These are phyloP conservation scores for Raddia distichophylla DNA, from an alignment of 176 grass and related monocot species.

Conservation along the genomic window DNA sequence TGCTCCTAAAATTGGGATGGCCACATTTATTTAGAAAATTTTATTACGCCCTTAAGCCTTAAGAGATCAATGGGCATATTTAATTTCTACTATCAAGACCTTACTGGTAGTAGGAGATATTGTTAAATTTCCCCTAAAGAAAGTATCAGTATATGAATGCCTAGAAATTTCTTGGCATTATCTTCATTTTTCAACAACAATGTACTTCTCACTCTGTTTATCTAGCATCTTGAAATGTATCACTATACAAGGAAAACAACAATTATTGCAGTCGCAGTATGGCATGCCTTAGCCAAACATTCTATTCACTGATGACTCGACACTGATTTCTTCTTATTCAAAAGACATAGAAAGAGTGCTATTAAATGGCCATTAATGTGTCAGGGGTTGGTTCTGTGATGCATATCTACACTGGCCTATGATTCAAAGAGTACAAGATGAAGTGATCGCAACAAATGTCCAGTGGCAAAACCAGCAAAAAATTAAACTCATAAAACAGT, in stretches of 20 bases:
- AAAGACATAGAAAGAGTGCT: background rate
- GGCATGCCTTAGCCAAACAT: background rate
- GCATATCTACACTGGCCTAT: background rate
- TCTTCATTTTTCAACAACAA: slow-evolving; percentile 1
- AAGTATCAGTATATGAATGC: slow-evolving; percentile 5
- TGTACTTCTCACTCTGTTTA: background rate
- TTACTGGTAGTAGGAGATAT: background rate
- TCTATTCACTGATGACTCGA: background rate
- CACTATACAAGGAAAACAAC: background rate
- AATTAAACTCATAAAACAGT: background rate
- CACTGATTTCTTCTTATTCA: slow-evolving; percentile 19
- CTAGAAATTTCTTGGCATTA: background rate
- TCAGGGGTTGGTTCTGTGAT: background rate
- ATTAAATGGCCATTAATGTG: background rate
- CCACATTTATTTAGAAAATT: too few species aligned
- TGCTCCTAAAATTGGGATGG: too few species aligned
- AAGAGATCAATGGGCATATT: too few species aligned
- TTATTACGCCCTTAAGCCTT: too few species aligned
- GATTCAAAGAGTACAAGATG: background rate
- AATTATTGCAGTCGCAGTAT: background rate
- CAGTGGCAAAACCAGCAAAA: background rate
- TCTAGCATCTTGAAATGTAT: background rate
- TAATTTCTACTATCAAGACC: too few species aligned
- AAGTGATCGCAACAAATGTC: background rate
- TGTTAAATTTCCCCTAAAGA: background rate